A percentile compares a stretch with the other conserved stretches of the same genome.
Evolutionary conservation across 2,329 filamentous ascomycete genomes (phyloP).

Genomic region (Scedosporium aurantiacum): DNA sequence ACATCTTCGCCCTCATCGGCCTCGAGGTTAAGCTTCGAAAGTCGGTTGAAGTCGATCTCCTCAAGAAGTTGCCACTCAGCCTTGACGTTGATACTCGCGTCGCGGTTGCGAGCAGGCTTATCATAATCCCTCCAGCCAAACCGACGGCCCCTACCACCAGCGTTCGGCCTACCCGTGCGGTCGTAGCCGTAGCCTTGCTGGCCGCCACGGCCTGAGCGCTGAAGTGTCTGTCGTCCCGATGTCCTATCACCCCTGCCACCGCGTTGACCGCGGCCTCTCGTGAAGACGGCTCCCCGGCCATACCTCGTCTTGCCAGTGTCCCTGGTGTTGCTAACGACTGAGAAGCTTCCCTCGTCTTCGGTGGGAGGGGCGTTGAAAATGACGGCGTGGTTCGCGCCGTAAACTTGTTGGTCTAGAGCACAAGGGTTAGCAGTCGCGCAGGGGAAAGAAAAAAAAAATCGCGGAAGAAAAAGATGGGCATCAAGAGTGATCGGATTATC

Average conservation of each 20-base stretch:
- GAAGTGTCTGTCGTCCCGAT: conserved; percentile 50
- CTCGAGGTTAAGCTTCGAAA: conserved; percentile 91
- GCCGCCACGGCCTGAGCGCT: conserved; percentile 59
- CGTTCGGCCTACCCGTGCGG: conserved; percentile 56
- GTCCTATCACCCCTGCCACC: conserved; percentile 53
- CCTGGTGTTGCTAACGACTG: conserved; percentile 89
- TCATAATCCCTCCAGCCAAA: conserved; percentile 99
- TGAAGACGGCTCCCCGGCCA: conserved; percentile 80
- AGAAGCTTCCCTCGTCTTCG: conserved; percentile 96
- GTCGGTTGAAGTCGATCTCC: conserved; percentile 95
- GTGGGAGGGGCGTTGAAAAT: conserved; percentile 83
- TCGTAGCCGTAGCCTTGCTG: conserved; percentile 58
- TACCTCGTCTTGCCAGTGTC: conserved; percentile 80
- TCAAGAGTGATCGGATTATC: neutral
- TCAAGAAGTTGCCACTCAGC: conserved; percentile 91
- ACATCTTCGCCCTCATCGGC: conserved; percentile 91
- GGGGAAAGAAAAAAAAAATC: neutral
- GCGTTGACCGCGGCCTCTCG: conserved; percentile 70
- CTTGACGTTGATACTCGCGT: conserved; percentile 93
- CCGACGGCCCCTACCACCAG: conserved; percentile 64
- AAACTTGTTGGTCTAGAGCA: conserved; percentile 78
- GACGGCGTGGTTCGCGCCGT: conserved; percentile 77
- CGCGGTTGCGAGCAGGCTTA: conserved; percentile 92
- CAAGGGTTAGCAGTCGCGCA: neutral
- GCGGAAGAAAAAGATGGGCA: too few species aligned